Percentiles rank a stretch among this genome's conserved stretches.
These are phyloP conservation scores for Ophiostoma ulmi DNA, from an alignment of 2,329 filamentous ascomycete genomes.

Conservation along the genomic window DNA sequence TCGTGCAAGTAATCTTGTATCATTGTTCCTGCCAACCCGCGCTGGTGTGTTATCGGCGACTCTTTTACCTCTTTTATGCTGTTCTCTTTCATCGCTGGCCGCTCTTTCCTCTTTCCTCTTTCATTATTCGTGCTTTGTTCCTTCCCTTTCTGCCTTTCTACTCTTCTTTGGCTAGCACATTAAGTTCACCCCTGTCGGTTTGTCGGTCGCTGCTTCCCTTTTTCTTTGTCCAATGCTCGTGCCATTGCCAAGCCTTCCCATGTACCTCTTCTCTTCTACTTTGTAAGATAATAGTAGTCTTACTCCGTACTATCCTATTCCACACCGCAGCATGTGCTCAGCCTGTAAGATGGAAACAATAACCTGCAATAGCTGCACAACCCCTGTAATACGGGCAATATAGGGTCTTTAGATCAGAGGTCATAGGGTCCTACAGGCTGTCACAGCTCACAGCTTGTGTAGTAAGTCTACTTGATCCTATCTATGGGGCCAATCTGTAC, in stretches of 20 bases:
- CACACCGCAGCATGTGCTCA: background rate
- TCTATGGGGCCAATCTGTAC: background rate
- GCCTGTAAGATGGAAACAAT: background rate
- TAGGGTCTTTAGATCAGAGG: background rate
- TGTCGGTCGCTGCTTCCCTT: conserved; percentile 1
- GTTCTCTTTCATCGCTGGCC: no score
- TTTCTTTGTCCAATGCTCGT: background rate
- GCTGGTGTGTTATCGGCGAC: background rate
- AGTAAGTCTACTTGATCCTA: background rate
- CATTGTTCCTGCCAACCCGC: background rate
- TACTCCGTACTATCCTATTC: background rate
- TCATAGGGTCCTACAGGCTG: background rate
- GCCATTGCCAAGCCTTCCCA: background rate
- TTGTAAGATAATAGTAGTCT: background rate
- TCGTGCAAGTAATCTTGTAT: no score
- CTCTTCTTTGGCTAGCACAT: background rate
- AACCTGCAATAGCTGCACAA: background rate
- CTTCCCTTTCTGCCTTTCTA: background rate
- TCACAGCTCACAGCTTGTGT: background rate
- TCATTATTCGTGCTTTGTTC: background rate
- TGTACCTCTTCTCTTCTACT: background rate
- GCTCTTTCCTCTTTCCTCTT: background rate
- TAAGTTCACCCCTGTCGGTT: background rate
- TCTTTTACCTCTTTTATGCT: background rate
- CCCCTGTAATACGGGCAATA: background rate